Conservation (phyloP, 345 rosid species). For the Citrus inodora region DNA sequence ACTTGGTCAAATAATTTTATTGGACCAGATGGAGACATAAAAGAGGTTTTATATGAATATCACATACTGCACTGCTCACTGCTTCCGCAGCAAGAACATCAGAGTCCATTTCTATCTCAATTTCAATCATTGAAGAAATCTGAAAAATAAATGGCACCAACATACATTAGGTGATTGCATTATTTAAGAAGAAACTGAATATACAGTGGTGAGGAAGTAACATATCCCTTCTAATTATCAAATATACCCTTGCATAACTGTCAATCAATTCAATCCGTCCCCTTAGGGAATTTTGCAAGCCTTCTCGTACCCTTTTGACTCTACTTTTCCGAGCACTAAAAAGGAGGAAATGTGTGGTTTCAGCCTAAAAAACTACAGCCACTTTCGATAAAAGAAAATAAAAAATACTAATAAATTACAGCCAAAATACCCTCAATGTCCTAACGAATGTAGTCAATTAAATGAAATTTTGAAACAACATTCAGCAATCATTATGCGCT, state of each 20-base stretch:
- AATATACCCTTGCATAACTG: slow-evolving; percentile 82
- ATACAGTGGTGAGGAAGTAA: neutral
- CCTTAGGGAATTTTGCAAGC: slow-evolving; percentile 67
- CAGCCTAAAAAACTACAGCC: neutral
- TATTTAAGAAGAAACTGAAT: slow-evolving; percentile 8
- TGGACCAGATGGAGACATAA: neutral
- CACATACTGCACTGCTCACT: slow-evolving; percentile 66
- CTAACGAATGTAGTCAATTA: neutral
- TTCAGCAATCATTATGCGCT: neutral
- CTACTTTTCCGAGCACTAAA: slow-evolving; percentile 69
- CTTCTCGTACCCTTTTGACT: slow-evolving; percentile 78
- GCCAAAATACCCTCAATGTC: neutral
- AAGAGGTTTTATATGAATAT: neutral
- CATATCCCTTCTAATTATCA: slow-evolving; percentile 8
- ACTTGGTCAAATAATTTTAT: slow-evolving; percentile 1
- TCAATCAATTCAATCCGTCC: slow-evolving; percentile 87
- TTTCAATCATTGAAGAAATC: slow-evolving; percentile 99
- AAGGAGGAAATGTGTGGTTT: slow-evolving; percentile 14
- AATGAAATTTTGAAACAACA: neutral
- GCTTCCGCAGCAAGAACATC: slow-evolving; percentile 98
- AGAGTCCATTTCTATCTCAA: slow-evolving; percentile 89
- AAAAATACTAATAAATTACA: neutral
- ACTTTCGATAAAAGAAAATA: neutral
- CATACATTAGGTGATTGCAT: neutral
- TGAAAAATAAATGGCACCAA: slow-evolving; percentile 21